Evolutionary conservation across 2,329 filamentous ascomycete species (phyloP), one percentile per base, ranked within the genome.

Genomic region (Rhinocladiella mackenziei): DNA sequence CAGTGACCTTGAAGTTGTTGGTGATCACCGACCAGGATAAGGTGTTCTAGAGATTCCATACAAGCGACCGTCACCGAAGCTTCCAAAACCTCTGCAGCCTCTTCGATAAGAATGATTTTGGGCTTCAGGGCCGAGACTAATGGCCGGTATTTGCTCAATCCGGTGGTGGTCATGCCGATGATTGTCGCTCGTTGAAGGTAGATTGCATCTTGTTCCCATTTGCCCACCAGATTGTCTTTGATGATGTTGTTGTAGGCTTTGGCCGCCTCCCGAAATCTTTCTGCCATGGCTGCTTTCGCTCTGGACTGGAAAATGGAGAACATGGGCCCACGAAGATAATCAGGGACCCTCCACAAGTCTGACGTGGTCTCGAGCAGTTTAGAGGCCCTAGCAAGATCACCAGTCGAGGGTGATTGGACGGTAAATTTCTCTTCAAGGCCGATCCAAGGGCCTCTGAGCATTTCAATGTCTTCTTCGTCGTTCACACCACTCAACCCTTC

Each of bases 11-110:
- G 77, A 2, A 94, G 70, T 58, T 94, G 88, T 62, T 86, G 77
- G 55, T 94, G 87, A 58, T 94, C 87, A 1, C 88, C 87, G 0
- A 94, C 78, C 1, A 84, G 68, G 40, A 84, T 77, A 22, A 84
- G 65, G 47, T 85, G 81, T 54, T 85, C 67, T 2, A 85, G 57
- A 2, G 75, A 76, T 15, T 80, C 73, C 23, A 84, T 61, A 59
- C 80, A 82, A 9, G 76, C 75, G 4, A 72, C 76, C 6, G 75
- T 68, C 32, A 84, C 69, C 1, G 77, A 78, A 3, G 68, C 71
- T 55, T 77, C 74, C 3, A 74, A 74, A 0, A 83, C 84, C 60
- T 94, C 86, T 0, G 86, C 87, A 0, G 85, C 84, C 65, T 92
- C 84, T 68, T 92, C 84, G 36, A 94, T 81, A 26, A 94, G 66